These are phyloP conservation scores for Trichoderma sp. DNA, from an alignment of 2,329 filamentous ascomycete genomes.

Conservation along the genomic window DNA sequence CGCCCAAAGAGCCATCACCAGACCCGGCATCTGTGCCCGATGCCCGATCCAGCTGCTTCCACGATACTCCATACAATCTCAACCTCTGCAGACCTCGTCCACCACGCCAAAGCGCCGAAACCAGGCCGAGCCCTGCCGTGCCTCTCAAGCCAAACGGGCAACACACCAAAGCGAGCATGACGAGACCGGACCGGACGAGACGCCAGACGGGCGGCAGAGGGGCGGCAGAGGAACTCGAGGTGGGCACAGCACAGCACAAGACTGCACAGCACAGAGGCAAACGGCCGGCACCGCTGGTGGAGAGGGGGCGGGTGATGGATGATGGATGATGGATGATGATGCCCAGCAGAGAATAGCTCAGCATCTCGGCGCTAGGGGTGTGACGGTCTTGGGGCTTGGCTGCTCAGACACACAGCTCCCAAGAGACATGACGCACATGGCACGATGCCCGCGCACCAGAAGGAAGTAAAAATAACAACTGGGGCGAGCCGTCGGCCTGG, in stretches of 20 bases:
- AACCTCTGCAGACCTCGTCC: not conserved
- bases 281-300: slow-evolving; percentile 2
- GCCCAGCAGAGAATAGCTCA: not conserved
- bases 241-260: not conserved
- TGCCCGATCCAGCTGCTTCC: too few species aligned
- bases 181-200: not conserved
- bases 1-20: not conserved
- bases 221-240: not conserved
- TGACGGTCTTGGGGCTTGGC: slow-evolving; percentile 17
- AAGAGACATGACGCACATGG: slow-evolving; percentile 21
- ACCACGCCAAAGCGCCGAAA: not conserved
- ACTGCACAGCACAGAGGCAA: not conserved
- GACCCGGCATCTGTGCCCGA: not conserved
- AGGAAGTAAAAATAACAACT: slow-evolving; percentile 22
- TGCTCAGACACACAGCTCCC: slow-evolving; percentile 1
- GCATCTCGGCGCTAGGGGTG: slow-evolving; percentile 5
- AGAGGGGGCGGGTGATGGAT: not conserved
- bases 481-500: slow-evolving; percentile 20
- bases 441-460: slow-evolving; percentile 20
- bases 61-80: not conserved
- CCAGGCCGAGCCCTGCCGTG: not conserved
- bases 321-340: slow-evolving; percentile 10
- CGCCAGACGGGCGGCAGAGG: not conserved
- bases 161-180: not conserved
- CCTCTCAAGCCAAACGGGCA: not conserved